phyloP scores from a whole-genome alignment of 257 asterid genomes.

The Leptodermis oblonga region DNA sequence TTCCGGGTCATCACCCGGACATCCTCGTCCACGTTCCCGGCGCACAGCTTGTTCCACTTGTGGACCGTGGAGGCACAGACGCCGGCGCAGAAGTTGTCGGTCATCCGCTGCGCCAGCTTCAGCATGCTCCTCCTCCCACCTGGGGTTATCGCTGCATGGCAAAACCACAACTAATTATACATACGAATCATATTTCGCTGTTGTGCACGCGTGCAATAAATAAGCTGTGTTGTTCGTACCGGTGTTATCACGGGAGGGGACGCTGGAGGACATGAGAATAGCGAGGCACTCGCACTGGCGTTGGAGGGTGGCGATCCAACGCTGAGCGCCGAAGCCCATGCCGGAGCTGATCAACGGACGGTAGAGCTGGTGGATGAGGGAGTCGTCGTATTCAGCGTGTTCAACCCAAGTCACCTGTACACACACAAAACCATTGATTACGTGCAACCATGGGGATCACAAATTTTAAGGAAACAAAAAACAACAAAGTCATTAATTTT shows the following conservation, averaged over 20 bases:
- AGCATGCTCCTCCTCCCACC: constrained; percentile 86
- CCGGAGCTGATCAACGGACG: constrained; percentile 59
- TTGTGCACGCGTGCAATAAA: too few relatives aligned
- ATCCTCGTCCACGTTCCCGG: constrained; percentile 72
- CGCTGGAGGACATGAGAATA: constrained; percentile 68
- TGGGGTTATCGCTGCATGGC: constrained; percentile 52
- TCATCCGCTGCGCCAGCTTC: constrained; percentile 95
- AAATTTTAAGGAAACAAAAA: neutral
- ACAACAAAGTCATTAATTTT: too few relatives aligned
- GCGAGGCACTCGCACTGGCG: constrained; percentile 88
- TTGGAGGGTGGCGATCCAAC: constrained; percentile 90
- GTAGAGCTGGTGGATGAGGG: constrained; percentile 61
- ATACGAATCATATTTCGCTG: too few relatives aligned
- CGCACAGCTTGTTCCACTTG: constrained; percentile 71
- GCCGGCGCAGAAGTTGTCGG: constrained; percentile 82
- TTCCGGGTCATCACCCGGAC: constrained; percentile 84
- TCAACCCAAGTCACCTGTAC: constrained; percentile 88
- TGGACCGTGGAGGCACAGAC: constrained; percentile 90
- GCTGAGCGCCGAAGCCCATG: constrained; percentile 82
- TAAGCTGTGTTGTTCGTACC: constrained; percentile 48
- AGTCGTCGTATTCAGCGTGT: constrained; percentile 84
- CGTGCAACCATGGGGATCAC: neutral
- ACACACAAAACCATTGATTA: neutral
- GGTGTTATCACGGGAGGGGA: constrained; percentile 39
- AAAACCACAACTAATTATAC: too few relatives aligned